Conservation (phyloP, 2,329 filamentous ascomycete species). For the Pseudogymnoascus sp. region DNA sequence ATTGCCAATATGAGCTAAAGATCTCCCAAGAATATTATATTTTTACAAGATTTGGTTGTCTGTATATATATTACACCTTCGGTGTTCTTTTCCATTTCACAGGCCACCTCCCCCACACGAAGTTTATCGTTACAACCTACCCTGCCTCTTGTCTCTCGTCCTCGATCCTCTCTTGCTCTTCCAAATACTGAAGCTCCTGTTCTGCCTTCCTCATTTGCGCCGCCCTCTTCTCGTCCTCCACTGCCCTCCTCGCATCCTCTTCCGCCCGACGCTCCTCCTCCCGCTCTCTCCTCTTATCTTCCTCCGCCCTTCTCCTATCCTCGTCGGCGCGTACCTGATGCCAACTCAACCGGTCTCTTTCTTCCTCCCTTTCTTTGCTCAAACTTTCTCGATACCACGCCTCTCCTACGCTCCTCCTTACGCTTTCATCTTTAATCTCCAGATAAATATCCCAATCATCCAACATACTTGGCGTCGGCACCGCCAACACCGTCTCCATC, state of each 20-base stretch:
- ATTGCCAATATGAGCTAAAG: too few relatives aligned
- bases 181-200: not conserved
- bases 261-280: conserved; percentile 4
- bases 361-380: conserved; percentile 16
- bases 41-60: not conserved
- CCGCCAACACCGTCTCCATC: conserved; percentile 36
- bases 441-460: conserved; percentile 50
- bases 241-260: not conserved
- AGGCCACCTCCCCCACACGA: not conserved
- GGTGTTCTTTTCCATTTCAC: not conserved
- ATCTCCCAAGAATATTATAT: too few relatives aligned
- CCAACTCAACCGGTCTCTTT: conserved; percentile 13
- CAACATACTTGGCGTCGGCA: conserved; percentile 46
- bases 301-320: conserved; percentile 9
- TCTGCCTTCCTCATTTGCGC: not conserved
- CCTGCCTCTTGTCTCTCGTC: not conserved
- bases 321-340: conserved; percentile 11
- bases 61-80: not conserved
- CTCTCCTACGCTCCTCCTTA: conserved; percentile 33
- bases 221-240: not conserved
- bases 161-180: not conserved
- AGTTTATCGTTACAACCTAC: not conserved
- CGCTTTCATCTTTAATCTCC: conserved; percentile 35
- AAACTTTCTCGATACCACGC: conserved; percentile 23
- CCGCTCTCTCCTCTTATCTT: conserved; percentile 13